Base-by-base conservation (phyloP, 345 rosid species). In the Camelina neglecta region DNA sequence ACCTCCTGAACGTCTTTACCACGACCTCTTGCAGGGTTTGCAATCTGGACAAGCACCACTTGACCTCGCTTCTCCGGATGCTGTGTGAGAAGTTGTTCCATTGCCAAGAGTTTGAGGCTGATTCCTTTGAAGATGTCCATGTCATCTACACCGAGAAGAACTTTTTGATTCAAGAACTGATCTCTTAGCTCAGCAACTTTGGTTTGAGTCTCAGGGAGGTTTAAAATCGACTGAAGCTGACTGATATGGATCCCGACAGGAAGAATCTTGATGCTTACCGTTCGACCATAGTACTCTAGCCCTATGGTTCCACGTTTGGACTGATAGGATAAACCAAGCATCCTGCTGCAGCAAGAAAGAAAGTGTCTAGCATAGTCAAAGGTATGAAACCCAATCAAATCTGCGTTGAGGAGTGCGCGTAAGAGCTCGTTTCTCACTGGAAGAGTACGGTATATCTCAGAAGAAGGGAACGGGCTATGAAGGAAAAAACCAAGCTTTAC, bases 91-190 rank as follows among this genome's bases (percentile, higher is more conserved):
- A 92, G 82, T 63, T 90, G 97, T 69, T 92, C 98, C 97, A 94
- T 87, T 13, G 98, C 98, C 85, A 94, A 77, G 47, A 94, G 95
- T 53, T 93, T 93, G 81, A 93, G 81, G 77, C 97, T 93, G 71
- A 93, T 91, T 67, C 97, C 98, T 77, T 93, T 93, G 51, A 93
- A 93, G 54, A 93, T 89, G 84, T 93, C 98, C 98, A 93, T 93
- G 78, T 93, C 98, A 78, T 93, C 98, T 0, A 93, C 98, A 50
- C 98, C 97, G 0, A 93, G 92, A 84, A 93, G 60, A 49, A 93
- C 92, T 26, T 85, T 88, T 67, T 84, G 85, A 73, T 82, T 81
- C 72, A 66, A 72, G 80, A 91, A 93, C 81, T 65, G 90, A 44
- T 85, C 83, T 56, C 73, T 84, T 5, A 93, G 83, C 85, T 91